Conservation (phyloP, 2,329 filamentous ascomycete species). For the Epichloe bromicola region DNA sequence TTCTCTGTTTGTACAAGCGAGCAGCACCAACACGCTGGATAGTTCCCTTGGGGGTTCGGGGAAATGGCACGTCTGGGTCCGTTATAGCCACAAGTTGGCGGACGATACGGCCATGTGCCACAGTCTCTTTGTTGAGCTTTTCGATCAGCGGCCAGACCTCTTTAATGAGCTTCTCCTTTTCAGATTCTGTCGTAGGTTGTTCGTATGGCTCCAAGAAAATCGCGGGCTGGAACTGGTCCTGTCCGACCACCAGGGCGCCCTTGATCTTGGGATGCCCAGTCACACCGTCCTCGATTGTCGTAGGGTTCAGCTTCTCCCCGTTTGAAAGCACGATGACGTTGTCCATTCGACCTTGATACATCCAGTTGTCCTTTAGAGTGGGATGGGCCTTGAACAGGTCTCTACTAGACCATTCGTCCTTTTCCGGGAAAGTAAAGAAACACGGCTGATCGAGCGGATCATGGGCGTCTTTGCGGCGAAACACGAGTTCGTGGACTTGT, state of each 20-base stretch:
- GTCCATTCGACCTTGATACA: constrained; percentile 23
- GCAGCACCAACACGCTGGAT: constrained; percentile 27
- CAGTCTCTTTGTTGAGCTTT: constrained; percentile 28
- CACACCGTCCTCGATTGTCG: constrained; percentile 22
- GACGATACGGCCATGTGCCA: constrained; percentile 32
- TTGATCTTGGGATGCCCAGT: constrained; percentile 15
- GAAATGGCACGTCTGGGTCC: constrained; percentile 28
- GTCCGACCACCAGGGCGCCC: constrained; percentile 27
- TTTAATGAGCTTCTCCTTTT: constrained; percentile 22
- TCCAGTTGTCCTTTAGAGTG: constrained; percentile 19
- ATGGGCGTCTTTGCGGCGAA: constrained; percentile 23
- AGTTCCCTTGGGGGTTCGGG: constrained; percentile 31
- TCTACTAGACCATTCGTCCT: constrained; percentile 22
- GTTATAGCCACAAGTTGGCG: constrained; percentile 26
- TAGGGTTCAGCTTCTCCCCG: constrained; percentile 30
- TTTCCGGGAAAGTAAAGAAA: constrained; percentile 25
- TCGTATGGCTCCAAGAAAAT: constrained; percentile 32
- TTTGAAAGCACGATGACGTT: constrained; percentile 29
- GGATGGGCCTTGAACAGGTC: constrained; percentile 25
- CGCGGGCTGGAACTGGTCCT: constrained; percentile 31
- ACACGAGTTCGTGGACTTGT: constrained; percentile 18
- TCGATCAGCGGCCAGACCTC: constrained; percentile 30
- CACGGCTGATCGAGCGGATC: constrained; percentile 20
- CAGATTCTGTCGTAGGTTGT: constrained; percentile 14
- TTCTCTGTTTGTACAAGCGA: constrained; percentile 29